These are phyloP conservation scores for Thraustotheca clavata DNA, from an alignment of 352 stramenopile genomes.

Conservation along the genomic window DNA sequence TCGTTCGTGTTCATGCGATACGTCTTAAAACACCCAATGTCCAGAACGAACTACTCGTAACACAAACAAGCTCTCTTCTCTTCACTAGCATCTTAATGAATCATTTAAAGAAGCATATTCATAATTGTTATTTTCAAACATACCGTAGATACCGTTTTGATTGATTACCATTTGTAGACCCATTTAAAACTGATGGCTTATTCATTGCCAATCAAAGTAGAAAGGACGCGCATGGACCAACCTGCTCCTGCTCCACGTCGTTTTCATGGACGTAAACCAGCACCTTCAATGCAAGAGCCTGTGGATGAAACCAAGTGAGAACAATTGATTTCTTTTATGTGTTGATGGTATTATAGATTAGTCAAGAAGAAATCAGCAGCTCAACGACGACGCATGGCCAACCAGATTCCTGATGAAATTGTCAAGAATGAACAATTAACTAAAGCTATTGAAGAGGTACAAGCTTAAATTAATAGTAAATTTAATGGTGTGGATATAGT, in stretches of 20 bases:
- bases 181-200: not conserved
- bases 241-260: no score
- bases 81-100: no score
- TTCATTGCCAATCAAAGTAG: no score
- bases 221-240: no score
- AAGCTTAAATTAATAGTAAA: not conserved
- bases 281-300: not conserved
- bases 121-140: not conserved
- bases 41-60: not conserved
- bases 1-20: slow-evolving; percentile 3
- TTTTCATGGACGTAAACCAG: slow-evolving; percentile 12
- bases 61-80: not conserved
- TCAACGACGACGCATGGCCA: slow-evolving; percentile 62
- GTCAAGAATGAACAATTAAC: slow-evolving; percentile 79
- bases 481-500: slow-evolving; percentile 24
- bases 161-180: not conserved
- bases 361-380: slow-evolving; percentile 53
- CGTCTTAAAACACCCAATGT: not conserved
- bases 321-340: not conserved
- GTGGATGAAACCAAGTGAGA: slow-evolving; percentile 9
- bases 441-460: slow-evolving; percentile 83
- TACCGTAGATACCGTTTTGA: not conserved
- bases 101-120: not conserved
- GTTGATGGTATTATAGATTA: slow-evolving; percentile 4
- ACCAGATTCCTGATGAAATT: slow-evolving; percentile 89